A percentile compares a stretch with the other conserved stretches of the same genome.
Conservation (phyloP, 2,329 filamentous ascomycete genomes). For the Hypoxylon sp. region DNA sequence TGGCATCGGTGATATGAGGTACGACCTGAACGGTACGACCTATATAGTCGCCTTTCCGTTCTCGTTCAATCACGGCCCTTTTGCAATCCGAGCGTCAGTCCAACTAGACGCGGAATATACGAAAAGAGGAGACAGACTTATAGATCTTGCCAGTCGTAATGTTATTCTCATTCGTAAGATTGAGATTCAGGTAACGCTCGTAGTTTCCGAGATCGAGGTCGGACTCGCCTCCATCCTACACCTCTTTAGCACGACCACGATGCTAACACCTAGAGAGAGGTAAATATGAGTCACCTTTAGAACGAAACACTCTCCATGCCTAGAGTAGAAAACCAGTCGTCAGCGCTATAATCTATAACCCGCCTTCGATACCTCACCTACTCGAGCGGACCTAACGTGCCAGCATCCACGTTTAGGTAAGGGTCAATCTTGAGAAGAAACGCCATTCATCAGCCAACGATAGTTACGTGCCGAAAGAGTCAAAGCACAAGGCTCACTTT, state of each 20-base stretch:
- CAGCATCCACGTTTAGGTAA: slow-evolving; percentile 80
- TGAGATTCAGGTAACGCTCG: slow-evolving; percentile 79
- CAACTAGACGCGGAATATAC: slow-evolving; percentile 14
- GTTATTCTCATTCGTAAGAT: slow-evolving; percentile 87
- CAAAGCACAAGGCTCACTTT: background rate
- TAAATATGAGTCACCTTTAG: slow-evolving; percentile 54
- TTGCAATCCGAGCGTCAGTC: slow-evolving; percentile 9
- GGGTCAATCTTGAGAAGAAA: slow-evolving; percentile 65
- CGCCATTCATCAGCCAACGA: background rate
- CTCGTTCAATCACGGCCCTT: slow-evolving; percentile 62
- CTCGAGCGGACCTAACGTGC: slow-evolving; percentile 62
- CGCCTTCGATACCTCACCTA: slow-evolving; percentile 34
- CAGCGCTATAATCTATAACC: slow-evolving; percentile 19
- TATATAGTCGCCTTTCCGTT: slow-evolving; percentile 78
- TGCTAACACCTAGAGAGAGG: background rate
- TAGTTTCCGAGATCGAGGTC: slow-evolving; percentile 66
- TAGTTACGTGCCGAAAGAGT: background rate
- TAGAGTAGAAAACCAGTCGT: slow-evolving; percentile 49
- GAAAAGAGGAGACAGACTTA: slow-evolving; percentile 76
- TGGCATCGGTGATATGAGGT: slow-evolving; percentile 90
- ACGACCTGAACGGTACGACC: slow-evolving; percentile 92
- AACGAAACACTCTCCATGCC: slow-evolving; percentile 91
- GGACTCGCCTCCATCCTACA: slow-evolving; percentile 34
- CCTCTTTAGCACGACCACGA: slow-evolving; percentile 13
- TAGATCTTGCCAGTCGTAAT: slow-evolving; percentile 99